A percentile compares a stretch with the other conserved stretches of the same genome.
Conservation (phyloP, 176 grass and related monocot genomes). For the Bromus sterilis region DNA sequence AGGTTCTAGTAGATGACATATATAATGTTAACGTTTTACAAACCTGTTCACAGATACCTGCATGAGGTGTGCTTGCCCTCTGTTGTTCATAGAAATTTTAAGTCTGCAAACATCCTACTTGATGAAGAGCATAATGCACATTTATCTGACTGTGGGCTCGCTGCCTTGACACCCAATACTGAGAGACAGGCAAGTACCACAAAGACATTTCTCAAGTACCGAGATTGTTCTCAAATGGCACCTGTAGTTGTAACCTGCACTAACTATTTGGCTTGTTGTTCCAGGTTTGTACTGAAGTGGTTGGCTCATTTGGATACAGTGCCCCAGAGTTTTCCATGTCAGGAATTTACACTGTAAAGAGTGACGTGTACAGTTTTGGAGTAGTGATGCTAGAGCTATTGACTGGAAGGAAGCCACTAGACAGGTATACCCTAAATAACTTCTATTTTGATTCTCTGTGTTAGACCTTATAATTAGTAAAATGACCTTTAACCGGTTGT, state of each 20-base stretch:
- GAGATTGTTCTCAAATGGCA: neutral
- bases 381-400: slow-evolving; percentile 98
- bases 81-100: slow-evolving; percentile 91
- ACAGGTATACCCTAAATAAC: slow-evolving; percentile 54
- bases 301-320: slow-evolving; percentile 98
- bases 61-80: slow-evolving; percentile 98
- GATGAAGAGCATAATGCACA: slow-evolving; percentile 92
- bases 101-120: slow-evolving; percentile 95
- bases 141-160: slow-evolving; percentile 92
- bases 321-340: slow-evolving; percentile 98
- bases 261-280: slow-evolving; percentile 13
- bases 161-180: slow-evolving; percentile 76
- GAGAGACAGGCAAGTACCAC: slow-evolving; percentile 73
- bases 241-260: slow-evolving; percentile 3
- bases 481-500: neutral
- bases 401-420: slow-evolving; percentile 87
- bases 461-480: neutral
- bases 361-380: slow-evolving; percentile 98
- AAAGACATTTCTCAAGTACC: neutral
- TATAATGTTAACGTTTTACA: neutral
- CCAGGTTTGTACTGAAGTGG: slow-evolving; percentile 75
- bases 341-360: slow-evolving; percentile 92
- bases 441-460: slow-evolving; percentile 6
- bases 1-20: slow-evolving; percentile 1
- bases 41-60: slow-evolving; percentile 54